A percentile compares a stretch with the other conserved stretches of the same genome.
Evolutionary conservation across 352 stramenopile genomes (phyloP).

Genomic region (Pythium plurisporium): DNA sequence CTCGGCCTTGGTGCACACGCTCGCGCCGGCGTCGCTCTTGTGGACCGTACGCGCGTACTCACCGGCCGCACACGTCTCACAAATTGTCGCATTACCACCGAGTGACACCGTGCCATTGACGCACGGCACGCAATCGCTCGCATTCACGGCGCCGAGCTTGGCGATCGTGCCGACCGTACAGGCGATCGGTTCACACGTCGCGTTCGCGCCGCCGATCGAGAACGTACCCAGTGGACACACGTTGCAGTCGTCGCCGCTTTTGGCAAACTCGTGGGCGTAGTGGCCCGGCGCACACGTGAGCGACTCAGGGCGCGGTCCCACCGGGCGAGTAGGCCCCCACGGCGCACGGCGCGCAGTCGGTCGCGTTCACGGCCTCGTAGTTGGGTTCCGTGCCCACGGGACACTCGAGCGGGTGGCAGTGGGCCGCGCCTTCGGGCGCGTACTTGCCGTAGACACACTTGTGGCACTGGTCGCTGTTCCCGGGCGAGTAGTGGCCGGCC

Average conservation of each 20-base stretch:
- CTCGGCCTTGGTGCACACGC: slow-evolving; percentile 17
- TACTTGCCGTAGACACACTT: slow-evolving; percentile 31
- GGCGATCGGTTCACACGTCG: slow-evolving; percentile 16
- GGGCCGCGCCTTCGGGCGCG: slow-evolving; percentile 16
- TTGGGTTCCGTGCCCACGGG: slow-evolving; percentile 25
- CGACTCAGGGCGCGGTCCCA: slow-evolving; percentile 20
- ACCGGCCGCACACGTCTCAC: slow-evolving; percentile 21
- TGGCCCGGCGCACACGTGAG: slow-evolving; percentile 27
- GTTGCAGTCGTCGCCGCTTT: slow-evolving; percentile 27
- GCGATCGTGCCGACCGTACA: slow-evolving; percentile 31
- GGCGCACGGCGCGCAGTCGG: slow-evolving; percentile 34
- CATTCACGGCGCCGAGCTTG: slow-evolving; percentile 25
- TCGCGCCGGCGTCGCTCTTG: slow-evolving; percentile 25
- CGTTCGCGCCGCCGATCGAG: slow-evolving; percentile 28
- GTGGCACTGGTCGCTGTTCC: slow-evolving; percentile 38
- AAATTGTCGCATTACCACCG: slow-evolving; percentile 23
- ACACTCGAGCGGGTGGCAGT: slow-evolving; percentile 31
- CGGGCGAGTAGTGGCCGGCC: slow-evolving; percentile 22
- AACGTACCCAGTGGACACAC: slow-evolving; percentile 33
- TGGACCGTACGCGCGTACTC: slow-evolving; percentile 20
- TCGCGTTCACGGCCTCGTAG: slow-evolving; percentile 26
- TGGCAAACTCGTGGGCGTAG: slow-evolving; percentile 23
- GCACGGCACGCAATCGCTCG: slow-evolving; percentile 30
- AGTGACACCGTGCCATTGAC: slow-evolving; percentile 26
- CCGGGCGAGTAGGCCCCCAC: slow-evolving; percentile 33